phyloP scores from a whole-genome alignment of 176 grass and related monocot genomes.

The Miscanthus lutarioriparius region DNA sequence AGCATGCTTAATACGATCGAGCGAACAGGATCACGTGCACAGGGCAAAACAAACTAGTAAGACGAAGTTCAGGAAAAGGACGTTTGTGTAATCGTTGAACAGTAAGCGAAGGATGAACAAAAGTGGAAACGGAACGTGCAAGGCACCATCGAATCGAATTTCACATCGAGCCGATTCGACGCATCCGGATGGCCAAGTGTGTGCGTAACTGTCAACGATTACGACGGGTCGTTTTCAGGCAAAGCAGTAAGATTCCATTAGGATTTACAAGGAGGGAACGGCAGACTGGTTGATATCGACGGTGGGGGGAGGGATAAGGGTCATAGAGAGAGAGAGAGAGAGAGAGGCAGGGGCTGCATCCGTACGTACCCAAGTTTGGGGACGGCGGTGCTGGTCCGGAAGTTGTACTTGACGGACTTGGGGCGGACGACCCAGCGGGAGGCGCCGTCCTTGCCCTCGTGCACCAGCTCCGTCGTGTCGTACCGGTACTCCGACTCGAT shows the following conservation, averaged over 20 bases:
- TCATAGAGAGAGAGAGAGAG: background rate
- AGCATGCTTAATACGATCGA: no score
- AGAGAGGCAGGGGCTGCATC: background rate
- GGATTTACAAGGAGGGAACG: background rate
- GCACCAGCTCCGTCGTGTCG: slow-evolving; percentile 91
- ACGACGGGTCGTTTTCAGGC: background rate
- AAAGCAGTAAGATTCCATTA: slow-evolving; percentile 6
- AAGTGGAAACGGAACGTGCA: background rate
- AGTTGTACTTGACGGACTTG: slow-evolving; percentile 80
- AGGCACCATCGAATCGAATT: background rate
- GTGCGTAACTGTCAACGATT: background rate
- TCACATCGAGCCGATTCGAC: background rate
- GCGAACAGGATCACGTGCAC: no score
- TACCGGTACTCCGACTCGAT: slow-evolving; percentile 93
- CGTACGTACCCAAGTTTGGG: slow-evolving; percentile 81
- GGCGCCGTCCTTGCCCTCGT: slow-evolving; percentile 73
- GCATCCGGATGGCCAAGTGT: background rate
- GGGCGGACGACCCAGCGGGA: slow-evolving; percentile 82
- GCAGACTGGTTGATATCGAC: background rate
- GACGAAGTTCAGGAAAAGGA: background rate
- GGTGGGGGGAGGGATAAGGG: background rate
- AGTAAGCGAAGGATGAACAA: background rate
- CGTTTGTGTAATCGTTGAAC: background rate
- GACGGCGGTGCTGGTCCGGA: slow-evolving; percentile 69
- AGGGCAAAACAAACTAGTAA: background rate